Conservation (phyloP, 2,329 filamentous ascomycete species). For the Trichoderma citrinoviride region DNA sequence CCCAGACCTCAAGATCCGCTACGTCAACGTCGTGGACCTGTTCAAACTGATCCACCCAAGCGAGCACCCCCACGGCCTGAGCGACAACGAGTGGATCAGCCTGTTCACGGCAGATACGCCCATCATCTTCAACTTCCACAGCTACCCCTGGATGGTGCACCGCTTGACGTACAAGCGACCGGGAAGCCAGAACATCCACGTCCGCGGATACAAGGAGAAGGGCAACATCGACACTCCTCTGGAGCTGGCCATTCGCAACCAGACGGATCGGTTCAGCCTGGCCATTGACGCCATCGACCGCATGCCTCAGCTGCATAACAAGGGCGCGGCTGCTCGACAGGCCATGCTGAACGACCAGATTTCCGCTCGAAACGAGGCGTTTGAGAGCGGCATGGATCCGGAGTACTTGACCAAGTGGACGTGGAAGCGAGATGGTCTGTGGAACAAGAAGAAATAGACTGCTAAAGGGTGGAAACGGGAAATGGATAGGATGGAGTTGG, state of each 20-base stretch:
- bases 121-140: constrained; percentile 82
- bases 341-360: constrained; percentile 63
- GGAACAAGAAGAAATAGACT: constrained; percentile 27
- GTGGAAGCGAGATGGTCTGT: constrained; percentile 53
- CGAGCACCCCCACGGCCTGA: constrained; percentile 72
- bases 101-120: constrained; percentile 72
- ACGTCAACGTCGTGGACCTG: constrained; percentile 76
- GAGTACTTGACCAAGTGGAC: constrained; percentile 63
- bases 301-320: constrained; percentile 61
- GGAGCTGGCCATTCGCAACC: constrained; percentile 73
- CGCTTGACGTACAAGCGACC: constrained; percentile 72
- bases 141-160: constrained; percentile 77
- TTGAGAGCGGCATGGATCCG: constrained; percentile 69
- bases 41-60: constrained; percentile 72
- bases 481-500: not conserved
- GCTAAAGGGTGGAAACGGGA: not conserved
- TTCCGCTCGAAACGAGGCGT: constrained; percentile 61
- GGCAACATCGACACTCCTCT: constrained; percentile 81
- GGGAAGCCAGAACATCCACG: constrained; percentile 65
- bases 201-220: constrained; percentile 79
- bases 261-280: constrained; percentile 72
- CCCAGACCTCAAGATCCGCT: constrained; percentile 71
- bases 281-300: constrained; percentile 75
- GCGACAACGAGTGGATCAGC: constrained; percentile 61
- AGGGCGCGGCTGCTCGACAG: constrained; percentile 60